Evolutionary conservation across 75 land plant species (phyloP).

Genomic region (Adiantum capillusveneris): DNA sequence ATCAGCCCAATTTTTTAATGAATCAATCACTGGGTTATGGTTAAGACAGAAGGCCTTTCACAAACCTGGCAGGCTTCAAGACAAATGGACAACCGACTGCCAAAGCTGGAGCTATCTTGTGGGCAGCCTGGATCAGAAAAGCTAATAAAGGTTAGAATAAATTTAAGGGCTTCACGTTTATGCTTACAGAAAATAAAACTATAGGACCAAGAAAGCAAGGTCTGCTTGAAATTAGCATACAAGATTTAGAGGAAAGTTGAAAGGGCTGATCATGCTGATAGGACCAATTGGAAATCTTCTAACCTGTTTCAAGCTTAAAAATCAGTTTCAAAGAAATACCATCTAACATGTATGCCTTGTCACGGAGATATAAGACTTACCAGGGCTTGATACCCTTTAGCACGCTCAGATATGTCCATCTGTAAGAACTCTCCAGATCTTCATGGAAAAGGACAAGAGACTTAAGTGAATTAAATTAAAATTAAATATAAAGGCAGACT

Average conservation of each 20-base stretch:
- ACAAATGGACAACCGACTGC: conserved; percentile 47
- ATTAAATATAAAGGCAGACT: too few species aligned
- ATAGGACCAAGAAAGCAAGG: too few species aligned
- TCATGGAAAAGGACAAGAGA: neutral
- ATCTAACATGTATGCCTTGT: too few species aligned
- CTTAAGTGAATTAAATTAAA: too few species aligned
- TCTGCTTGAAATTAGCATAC: conserved; percentile 3
- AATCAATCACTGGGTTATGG: too few species aligned
- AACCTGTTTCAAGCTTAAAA: conserved; percentile 11
- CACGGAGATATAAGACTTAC: neutral
- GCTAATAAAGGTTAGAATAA: neutral
- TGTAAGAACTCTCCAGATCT: conserved; percentile 4
- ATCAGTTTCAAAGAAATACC: too few species aligned
- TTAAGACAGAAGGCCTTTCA: too few species aligned
- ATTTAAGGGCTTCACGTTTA: neutral
- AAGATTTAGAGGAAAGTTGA: conserved; percentile 39
- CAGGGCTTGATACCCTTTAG: conserved; percentile 8
- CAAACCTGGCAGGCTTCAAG: conserved; percentile 25
- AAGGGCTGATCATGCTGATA: conserved; percentile 44
- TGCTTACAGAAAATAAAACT: too few species aligned
- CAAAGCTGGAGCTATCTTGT: conserved; percentile 40
- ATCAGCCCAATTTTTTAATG: neutral
- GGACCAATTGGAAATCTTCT: conserved; percentile 42
- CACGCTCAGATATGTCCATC: conserved; percentile 7
- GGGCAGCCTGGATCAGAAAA: conserved; percentile 15